These are phyloP conservation scores for Centaurea solstitialis DNA, from an alignment of 129 eudicot genomes.

Conservation along the genomic window DNA sequence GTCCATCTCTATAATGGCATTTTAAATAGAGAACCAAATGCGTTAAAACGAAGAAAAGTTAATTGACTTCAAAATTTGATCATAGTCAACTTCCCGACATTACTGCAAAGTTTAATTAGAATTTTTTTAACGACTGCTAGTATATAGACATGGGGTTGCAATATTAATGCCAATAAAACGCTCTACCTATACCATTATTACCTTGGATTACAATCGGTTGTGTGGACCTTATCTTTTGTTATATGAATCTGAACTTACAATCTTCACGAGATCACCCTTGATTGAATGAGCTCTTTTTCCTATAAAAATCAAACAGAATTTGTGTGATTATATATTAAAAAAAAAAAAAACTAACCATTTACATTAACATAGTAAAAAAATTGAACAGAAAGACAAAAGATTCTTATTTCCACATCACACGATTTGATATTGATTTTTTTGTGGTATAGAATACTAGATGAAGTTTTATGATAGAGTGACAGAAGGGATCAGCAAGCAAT, in stretches of 20 bases:
- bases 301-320: background rate
- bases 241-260: too few species aligned
- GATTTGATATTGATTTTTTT: background rate
- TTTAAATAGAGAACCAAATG: background rate
- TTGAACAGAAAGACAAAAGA: background rate
- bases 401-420: background rate
- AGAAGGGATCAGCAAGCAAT: conserved; percentile 32
- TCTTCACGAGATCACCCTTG: too few species aligned
- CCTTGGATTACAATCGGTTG: too few species aligned
- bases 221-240: too few species aligned
- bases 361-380: background rate
- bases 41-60: background rate
- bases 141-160: too few species aligned
- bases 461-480: background rate
- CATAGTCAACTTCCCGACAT: background rate
- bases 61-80: too few species aligned
- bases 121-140: too few species aligned
- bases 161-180: too few species aligned
- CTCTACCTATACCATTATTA: too few species aligned
- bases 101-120: too few species aligned
- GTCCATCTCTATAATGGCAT: background rate
- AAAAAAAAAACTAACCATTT: background rate
- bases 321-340: background rate
- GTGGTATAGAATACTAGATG: too few species aligned
- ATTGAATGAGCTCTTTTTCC: too few species aligned